These are phyloP conservation scores for Eucalyptus decipiens DNA, from an alignment of 345 rosid genomes.

Conservation along the genomic window DNA sequence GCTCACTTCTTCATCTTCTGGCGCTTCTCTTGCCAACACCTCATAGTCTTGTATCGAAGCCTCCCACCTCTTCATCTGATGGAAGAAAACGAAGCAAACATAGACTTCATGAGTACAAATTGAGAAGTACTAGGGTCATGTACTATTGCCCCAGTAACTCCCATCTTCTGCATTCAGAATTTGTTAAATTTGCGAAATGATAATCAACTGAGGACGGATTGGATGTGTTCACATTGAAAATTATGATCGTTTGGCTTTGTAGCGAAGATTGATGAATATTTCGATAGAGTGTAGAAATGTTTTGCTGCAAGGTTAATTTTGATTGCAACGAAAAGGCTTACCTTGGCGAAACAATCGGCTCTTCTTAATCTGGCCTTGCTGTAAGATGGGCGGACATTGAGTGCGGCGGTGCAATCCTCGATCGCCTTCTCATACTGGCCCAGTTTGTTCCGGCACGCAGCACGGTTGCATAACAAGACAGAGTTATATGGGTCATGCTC, in stretches of 20 bases:
- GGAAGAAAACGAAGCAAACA: background rate
- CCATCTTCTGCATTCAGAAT: background rate
- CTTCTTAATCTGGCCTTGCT: constrained; percentile 73
- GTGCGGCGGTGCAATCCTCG: constrained; percentile 77
- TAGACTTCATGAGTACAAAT: background rate
- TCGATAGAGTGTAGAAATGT: background rate
- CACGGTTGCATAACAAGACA: constrained; percentile 83
- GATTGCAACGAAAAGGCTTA: background rate
- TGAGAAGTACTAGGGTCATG: background rate
- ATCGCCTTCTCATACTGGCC: constrained; percentile 56
- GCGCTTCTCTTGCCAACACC: constrained; percentile 47
- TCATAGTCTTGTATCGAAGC: constrained; percentile 69
- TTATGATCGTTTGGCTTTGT: background rate
- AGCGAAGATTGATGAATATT: background rate
- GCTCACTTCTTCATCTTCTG: constrained; percentile 54
- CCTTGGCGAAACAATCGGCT: constrained; percentile 74
- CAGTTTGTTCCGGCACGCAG: constrained; percentile 69
- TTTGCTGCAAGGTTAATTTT: background rate
- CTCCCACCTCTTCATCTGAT: constrained; percentile 75
- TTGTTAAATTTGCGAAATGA: background rate
- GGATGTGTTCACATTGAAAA: background rate
- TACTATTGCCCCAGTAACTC: background rate
- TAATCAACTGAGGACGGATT: background rate
- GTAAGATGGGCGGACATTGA: constrained; percentile 52
- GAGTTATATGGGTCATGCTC: constrained; percentile 62